Evolutionary conservation across 768 basidiomycete species (phyloP).

Genomic region (Serendipita sp.): DNA sequence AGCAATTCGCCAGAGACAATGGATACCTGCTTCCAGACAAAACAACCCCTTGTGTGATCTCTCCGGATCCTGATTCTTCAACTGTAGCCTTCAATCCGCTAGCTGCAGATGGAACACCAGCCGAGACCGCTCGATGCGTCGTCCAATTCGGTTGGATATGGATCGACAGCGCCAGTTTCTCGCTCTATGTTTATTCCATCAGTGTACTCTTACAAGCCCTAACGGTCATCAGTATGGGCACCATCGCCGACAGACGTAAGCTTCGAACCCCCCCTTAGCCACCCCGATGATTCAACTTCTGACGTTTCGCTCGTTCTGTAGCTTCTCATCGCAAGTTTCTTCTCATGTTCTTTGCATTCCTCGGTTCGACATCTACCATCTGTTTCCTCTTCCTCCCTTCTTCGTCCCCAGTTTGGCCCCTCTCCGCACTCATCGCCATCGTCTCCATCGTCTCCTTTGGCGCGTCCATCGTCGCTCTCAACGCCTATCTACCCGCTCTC

Average conservation of each 20-base stretch:
- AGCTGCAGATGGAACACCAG: conserved; percentile 12
- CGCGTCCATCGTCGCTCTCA: conserved; percentile 75
- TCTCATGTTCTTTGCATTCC: conserved; percentile 54
- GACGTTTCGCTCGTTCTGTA: conserved; percentile 15
- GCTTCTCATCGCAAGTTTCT: conserved; percentile 62
- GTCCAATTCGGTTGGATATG: conserved; percentile 71
- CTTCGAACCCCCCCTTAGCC: conserved; percentile 31
- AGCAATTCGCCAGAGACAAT: conserved; percentile 83
- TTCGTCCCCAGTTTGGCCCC: conserved; percentile 48
- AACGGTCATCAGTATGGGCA: conserved; percentile 90
- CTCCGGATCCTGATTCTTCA: conserved; percentile 7
- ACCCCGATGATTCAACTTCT: not conserved
- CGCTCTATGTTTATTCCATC: conserved; percentile 75
- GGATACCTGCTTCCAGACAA: conserved; percentile 62
- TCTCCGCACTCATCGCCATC: conserved; percentile 55
- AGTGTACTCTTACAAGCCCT: conserved; percentile 83
- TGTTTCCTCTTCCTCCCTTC: conserved; percentile 63
- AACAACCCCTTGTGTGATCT: conserved; percentile 36
- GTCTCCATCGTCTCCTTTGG: conserved; percentile 78
- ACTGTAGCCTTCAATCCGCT: not conserved
- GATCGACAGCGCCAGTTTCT: conserved; percentile 88
- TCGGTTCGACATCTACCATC: conserved; percentile 54
- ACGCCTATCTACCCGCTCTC: conserved; percentile 68
- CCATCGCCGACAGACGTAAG: conserved; percentile 61
- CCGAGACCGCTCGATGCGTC: conserved; percentile 44